Conservation (phyloP, 148 eudicot genomes). For the Bassia scoparia region DNA sequence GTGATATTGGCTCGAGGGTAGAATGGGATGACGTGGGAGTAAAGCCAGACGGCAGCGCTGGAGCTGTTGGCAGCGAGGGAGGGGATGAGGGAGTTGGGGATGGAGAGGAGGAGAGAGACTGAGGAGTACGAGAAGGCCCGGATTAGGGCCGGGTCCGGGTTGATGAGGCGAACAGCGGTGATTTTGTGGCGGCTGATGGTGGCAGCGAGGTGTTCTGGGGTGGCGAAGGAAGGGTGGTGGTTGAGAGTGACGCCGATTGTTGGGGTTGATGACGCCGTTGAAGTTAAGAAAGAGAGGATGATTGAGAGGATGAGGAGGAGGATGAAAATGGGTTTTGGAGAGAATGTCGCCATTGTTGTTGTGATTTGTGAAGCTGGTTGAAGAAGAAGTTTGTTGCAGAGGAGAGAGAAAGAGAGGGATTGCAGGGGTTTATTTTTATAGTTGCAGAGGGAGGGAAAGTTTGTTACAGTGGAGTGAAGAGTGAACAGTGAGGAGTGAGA, state of each 20-base stretch:
- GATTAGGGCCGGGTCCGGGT: slow-evolving; percentile 45
- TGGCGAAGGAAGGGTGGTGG: slow-evolving; percentile 15
- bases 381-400: not conserved
- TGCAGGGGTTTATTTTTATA: not conserved
- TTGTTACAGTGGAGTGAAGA: not conserved
- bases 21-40: slow-evolving; percentile 67
- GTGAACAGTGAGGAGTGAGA: not conserved
- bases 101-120: slow-evolving; percentile 62
- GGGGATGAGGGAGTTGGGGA: slow-evolving; percentile 59
- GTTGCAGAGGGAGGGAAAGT: not conserved
- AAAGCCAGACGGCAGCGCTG: slow-evolving; percentile 51
- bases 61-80: slow-evolving; percentile 58
- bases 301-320: not conserved
- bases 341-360: slow-evolving; percentile 13
- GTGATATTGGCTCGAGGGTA: slow-evolving; percentile 71
- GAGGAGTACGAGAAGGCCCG: slow-evolving; percentile 67
- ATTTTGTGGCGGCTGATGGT: slow-evolving; percentile 23
- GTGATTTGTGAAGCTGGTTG: too few species aligned
- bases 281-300: not conserved
- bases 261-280: not conserved
- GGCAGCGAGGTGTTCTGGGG: slow-evolving; percentile 21
- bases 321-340: not conserved
- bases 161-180: slow-evolving; percentile 48
- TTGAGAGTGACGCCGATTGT: slow-evolving; percentile 30
- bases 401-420: not conserved